A percentile compares a stretch with the other conserved stretches of the same genome.
Evolutionary conservation across 176 grass and related monocot genomes (phyloP).

Genomic region (Oryza longistaminata): DNA sequence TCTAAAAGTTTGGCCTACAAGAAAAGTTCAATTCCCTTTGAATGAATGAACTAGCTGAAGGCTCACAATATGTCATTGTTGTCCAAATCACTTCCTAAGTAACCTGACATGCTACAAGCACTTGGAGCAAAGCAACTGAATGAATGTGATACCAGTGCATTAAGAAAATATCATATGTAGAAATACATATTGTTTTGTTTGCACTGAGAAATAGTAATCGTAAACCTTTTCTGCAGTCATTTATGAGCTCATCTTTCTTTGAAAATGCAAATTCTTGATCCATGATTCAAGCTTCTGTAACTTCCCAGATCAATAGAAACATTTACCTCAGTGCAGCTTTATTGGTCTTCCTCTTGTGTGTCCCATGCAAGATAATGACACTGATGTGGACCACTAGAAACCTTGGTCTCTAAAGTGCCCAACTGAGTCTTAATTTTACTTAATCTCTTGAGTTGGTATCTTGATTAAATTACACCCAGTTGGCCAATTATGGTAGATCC

Average conservation of each 20-base stretch:
- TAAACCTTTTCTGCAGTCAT: background rate
- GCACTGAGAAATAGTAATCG: background rate
- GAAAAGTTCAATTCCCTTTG: background rate
- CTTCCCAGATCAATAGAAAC: background rate
- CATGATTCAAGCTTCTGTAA: background rate
- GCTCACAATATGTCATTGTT: background rate
- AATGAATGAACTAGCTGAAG: background rate
- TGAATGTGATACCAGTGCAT: background rate
- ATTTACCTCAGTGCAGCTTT: background rate
- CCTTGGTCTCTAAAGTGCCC: background rate
- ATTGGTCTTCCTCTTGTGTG: background rate
- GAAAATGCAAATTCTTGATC: background rate
- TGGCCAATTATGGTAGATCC: background rate
- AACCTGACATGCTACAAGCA: background rate
- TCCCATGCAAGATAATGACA: background rate
- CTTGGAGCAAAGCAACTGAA: background rate
- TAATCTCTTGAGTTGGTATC: background rate
- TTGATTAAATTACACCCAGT: background rate
- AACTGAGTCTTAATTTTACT: background rate
- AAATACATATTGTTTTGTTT: background rate
- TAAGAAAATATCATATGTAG: background rate
- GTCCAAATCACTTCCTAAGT: background rate
- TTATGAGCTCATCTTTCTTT: background rate
- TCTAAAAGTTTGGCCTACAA: background rate
- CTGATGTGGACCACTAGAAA: background rate